Percentiles rank a stretch among this genome's conserved stretches.
Conservation (phyloP, 2,329 filamentous ascomycete species). For the Colletotrichum trifolii region DNA sequence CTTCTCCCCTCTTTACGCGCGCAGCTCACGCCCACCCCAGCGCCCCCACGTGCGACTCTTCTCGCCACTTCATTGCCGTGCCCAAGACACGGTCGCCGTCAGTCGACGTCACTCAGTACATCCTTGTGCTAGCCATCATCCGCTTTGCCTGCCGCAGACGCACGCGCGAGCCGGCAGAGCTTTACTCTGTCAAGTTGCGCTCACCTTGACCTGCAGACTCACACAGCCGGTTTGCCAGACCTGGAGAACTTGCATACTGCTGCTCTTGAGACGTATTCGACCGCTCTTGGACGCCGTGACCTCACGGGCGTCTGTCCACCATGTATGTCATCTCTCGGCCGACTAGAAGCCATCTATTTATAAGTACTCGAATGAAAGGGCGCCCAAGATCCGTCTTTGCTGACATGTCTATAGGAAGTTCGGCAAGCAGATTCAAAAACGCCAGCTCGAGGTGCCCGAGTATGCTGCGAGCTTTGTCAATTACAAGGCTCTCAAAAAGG, state of each 20-base stretch:
- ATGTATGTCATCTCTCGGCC: constrained; percentile 28
- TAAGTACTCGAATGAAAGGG: background rate
- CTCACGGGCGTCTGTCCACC: constrained; percentile 22
- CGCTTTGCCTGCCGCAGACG: constrained; percentile 26
- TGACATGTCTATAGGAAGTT: constrained; percentile 81
- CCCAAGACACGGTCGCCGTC: constrained; percentile 15
- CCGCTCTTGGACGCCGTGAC: constrained; percentile 25
- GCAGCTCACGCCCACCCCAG: constrained; percentile 18
- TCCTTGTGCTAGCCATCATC: constrained; percentile 15
- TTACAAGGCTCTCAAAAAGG: constrained; percentile 99
- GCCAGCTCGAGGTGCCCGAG: constrained; percentile 98
- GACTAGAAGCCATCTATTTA: background rate
- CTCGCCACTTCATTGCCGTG: constrained; percentile 15
- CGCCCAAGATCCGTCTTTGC: background rate
- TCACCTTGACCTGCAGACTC: constrained; percentile 24
- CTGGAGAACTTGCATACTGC: constrained; percentile 12
- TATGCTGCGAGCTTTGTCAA: constrained; percentile 99
- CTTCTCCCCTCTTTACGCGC: constrained; percentile 7
- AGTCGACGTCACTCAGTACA: constrained; percentile 32
- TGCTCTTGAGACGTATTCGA: constrained; percentile 4
- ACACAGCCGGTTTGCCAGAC: constrained; percentile 11
- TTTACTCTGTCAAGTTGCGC: constrained; percentile 20
- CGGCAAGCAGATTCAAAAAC: constrained; percentile 99
- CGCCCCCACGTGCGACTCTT: constrained; percentile 25
- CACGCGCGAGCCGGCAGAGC: constrained; percentile 22